A percentile compares a stretch with the other conserved stretches of the same genome.
These are phyloP conservation scores for Penicillium occitanis DNA, from an alignment of 2,329 filamentous ascomycete genomes.

Conservation along the genomic window DNA sequence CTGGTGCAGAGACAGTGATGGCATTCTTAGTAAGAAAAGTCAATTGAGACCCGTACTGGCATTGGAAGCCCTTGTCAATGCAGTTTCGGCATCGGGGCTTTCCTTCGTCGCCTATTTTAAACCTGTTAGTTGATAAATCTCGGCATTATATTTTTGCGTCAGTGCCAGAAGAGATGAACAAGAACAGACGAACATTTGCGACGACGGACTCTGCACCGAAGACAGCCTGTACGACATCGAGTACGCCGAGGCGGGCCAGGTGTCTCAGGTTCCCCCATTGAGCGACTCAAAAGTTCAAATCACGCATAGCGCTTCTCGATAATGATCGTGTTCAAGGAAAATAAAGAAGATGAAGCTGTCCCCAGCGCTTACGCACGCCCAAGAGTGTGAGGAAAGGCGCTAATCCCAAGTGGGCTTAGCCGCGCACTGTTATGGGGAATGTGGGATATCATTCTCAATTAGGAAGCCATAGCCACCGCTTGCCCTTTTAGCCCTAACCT, in stretches of 20 bases:
- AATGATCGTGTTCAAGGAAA: background rate
- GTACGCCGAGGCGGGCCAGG: background rate
- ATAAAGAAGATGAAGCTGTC: background rate
- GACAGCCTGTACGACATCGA: conserved; percentile 45
- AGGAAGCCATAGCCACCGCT: background rate
- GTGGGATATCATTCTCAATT: background rate
- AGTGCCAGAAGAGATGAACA: background rate
- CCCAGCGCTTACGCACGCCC: background rate
- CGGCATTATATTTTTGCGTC: background rate
- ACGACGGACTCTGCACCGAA: conserved; percentile 51
- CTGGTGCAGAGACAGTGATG: conserved; percentile 32
- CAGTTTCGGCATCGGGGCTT: conserved; percentile 54
- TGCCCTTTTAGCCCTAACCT: background rate
- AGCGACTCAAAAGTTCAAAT: background rate
- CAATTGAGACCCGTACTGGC: conserved; percentile 50
- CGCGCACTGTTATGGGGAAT: background rate
- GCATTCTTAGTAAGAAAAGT: conserved; percentile 53
- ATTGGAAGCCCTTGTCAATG: conserved; percentile 48
- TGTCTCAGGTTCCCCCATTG: conserved; percentile 1
- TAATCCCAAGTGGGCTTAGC: background rate
- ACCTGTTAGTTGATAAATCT: background rate
- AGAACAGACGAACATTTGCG: conserved; percentile 35
- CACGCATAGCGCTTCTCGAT: background rate
- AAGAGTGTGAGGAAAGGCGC: background rate
- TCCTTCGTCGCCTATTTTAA: conserved; percentile 49